phyloP scores from a whole-genome alignment of 345 rosid species.

The Sisymbrium irio region DNA sequence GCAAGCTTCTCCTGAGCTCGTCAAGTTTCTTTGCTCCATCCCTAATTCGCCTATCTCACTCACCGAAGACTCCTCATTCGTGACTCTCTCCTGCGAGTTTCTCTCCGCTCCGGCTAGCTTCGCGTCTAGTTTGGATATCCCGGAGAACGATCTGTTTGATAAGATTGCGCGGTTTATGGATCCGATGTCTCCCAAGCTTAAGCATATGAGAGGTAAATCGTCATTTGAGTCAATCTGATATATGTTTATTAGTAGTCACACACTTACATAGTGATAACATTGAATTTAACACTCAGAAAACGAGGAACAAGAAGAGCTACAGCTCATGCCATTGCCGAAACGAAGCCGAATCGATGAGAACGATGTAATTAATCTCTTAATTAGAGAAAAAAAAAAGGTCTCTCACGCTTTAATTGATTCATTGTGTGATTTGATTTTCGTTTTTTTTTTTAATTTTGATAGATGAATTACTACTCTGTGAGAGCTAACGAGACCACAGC shows the following conservation, averaged over 20 bases:
- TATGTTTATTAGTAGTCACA: background rate
- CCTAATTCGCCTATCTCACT: conserved; percentile 35
- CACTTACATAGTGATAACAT: background rate
- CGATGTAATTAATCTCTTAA: conserved; percentile 19
- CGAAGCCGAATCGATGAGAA: conserved; percentile 15
- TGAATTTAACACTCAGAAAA: background rate
- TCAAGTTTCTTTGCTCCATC: conserved; percentile 24
- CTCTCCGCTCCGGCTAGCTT: conserved; percentile 24
- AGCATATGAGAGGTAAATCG: conserved; percentile 23
- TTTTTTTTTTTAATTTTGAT: background rate
- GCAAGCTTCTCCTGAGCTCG: conserved; percentile 21
- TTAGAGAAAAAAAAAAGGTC: background rate
- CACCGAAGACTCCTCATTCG: conserved; percentile 17
- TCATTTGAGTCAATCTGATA: background rate
- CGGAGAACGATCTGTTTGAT: conserved; percentile 1
- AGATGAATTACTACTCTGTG: conserved; percentile 36
- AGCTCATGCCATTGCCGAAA: conserved; percentile 23
- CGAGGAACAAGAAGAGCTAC: conserved; percentile 12
- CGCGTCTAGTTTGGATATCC: conserved; percentile 15
- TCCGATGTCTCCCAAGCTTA: background rate
- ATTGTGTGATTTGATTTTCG: background rate
- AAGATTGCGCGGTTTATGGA: conserved; percentile 10
- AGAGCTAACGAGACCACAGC: conserved; percentile 7
- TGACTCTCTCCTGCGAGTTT: conserved; percentile 25
- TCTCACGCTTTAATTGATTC: background rate